Base-by-base conservation (phyloP, 2,329 filamentous ascomycete species). In the Aspergillus clavatus region DNA sequence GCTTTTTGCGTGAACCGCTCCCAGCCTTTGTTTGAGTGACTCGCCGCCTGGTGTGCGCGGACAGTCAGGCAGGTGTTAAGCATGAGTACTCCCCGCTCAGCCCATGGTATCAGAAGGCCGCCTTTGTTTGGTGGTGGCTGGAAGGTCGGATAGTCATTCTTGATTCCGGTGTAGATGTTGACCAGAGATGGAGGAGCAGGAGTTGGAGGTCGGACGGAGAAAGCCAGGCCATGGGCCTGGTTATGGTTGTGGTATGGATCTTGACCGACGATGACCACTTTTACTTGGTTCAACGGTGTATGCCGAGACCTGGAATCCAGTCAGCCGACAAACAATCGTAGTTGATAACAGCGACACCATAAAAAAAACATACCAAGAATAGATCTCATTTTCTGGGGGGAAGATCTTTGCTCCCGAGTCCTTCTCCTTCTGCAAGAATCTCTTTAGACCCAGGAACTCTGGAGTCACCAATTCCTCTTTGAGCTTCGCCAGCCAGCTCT, bases 241-340 rank as follows among this genome's bases (percentile, higher is more conserved):
- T 94, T 94, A 66, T 82, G 68, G 66, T 95, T 95, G 74, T 98
- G 93, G 69, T 98, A 98, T 2, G 93, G 93, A 66, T 98, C 93
- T 72, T 98, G 93, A 54, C 93, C 93, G 43, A 97, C 70, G 61
- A 98, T 89, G 49, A 98, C 90, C 46, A 87, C 86, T 68, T 95
- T 95, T 66, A 97, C 90, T 11, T 78, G 84, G 72, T 84, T 74
- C 57, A 98, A 83, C 6, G 93, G 90, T 0, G 91, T 96, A 67
- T 95, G 86, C 21, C 89, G 86, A 49, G 91, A 96, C 91, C 91
- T 96, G 47, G n/a, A 33, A 46, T 26, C n/a, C 31, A 29, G 47
- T 63, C 52, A 63, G 55, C 41, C 23, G 7, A 12, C 23, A 12
- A 18, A 28, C n/a, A n/a, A n/a, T n/a, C n/a, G n/a, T n/a, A 18